Conservation (phyloP, 257 asterid genomes). For the Ligustrum vulgare region DNA sequence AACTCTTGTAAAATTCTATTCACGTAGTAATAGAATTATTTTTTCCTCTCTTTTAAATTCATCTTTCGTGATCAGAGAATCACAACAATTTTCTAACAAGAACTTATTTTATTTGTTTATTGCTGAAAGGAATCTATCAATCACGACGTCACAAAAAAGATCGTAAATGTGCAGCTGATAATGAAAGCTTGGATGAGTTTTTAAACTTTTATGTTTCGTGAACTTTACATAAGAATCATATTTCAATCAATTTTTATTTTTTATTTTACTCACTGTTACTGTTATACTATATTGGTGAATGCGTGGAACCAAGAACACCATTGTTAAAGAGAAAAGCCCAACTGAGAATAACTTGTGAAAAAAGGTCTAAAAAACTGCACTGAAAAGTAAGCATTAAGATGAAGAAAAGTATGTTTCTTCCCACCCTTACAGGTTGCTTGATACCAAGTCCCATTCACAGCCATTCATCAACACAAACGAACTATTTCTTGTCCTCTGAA, state of each 20-base stretch:
- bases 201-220: background rate
- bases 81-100: no score
- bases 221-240: background rate
- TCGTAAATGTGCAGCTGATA: background rate
- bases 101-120: background rate
- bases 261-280: background rate
- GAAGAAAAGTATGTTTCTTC: constrained; percentile 51
- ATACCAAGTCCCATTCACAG: constrained; percentile 18
- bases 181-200: background rate
- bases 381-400: background rate
- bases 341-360: background rate
- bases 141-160: background rate
- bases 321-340: background rate
- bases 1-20: no score
- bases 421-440: constrained; percentile 31
- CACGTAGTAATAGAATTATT: no score
- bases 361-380: background rate
- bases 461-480: constrained; percentile 21
- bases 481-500: constrained; percentile 5
- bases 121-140: background rate
- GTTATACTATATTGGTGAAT: background rate
- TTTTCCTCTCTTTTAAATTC: no score
- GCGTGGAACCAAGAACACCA: background rate
- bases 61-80: no score
- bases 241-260: background rate